Evolutionary conservation across 148 eudicot species (phyloP), one percentile per base, ranked within the genome.

Genomic region (Vaccinium corymbosum): DNA sequence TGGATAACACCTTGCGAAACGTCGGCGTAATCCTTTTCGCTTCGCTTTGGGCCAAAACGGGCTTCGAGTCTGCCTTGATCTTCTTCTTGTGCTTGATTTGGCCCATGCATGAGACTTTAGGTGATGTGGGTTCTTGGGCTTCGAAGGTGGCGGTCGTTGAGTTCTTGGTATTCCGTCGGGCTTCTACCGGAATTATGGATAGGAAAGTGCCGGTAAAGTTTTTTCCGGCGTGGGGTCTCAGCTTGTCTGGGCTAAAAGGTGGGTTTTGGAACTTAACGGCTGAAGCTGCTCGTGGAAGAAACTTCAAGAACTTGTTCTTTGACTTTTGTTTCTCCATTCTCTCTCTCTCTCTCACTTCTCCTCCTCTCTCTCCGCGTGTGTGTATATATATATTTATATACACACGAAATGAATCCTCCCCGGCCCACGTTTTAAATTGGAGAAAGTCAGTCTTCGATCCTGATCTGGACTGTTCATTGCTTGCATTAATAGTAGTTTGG

Each of bases 61-160:
- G 55, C 17, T 59, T 81, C 38, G 61, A 20, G 68, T 61, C 72
- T 46, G 79, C 85, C 77, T 89, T 74, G n/a, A 80, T 52, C 57
- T 86, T 87, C 70, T 91, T 90, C 86, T 88, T 94, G 86, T 85
- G 86, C 85, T 92, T 95, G 90, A 94, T 91, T 42, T 94, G 98
- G 6, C 98, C 98, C 92, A 93, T 94, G 90, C 98, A 95, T 2
- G 98, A 93, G 74, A 95, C 90, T 78, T 91, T 94, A 0, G 98
- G 98, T 0, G 98, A 95, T 2, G 94, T 93, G 48, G 98, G 98
- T 76, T 95, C 98, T 16, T 88, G 85, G 0, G 48, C 71, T 57
- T 66, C 50, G 51, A 71, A 42, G 13, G 35, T 17, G 16, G 55
- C 20, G 32, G 62, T 81, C 70, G 49, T 80, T 14, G 61, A 81